Evolutionary conservation across 495 filamentous ascomycete species (phyloP).

Genomic region (Xylaria scruposa): DNA sequence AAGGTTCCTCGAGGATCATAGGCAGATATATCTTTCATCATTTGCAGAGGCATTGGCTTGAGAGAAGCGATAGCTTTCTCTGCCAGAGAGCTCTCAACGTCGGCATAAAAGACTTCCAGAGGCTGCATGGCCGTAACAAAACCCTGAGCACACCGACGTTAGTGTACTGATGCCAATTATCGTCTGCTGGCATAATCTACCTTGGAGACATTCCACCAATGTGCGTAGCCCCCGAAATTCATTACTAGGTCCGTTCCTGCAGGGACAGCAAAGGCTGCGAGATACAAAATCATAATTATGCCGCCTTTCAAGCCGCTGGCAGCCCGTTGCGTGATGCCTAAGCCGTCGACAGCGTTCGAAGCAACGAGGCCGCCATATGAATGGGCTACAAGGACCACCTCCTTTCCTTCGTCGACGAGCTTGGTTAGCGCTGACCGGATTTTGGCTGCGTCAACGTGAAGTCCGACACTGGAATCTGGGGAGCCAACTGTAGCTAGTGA

Average conservation of each 20-base stretch:
- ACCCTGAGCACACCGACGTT: constrained; percentile 14
- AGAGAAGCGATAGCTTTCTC: constrained; percentile 30
- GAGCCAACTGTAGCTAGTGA: constrained; percentile 46
- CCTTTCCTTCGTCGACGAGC: constrained; percentile 36
- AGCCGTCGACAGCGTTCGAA: constrained; percentile 42
- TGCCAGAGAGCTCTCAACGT: constrained; percentile 30
- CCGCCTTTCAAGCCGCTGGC: constrained; percentile 41
- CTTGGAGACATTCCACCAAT: constrained; percentile 12
- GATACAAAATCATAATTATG: constrained; percentile 47
- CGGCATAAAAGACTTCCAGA: constrained; percentile 39
- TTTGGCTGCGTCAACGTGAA: constrained; percentile 28
- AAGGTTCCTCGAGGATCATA: constrained; percentile 8
- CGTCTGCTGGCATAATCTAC: neutral
- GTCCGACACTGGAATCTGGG: constrained; percentile 28
- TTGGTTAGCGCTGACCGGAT: constrained; percentile 25
- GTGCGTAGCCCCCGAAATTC: neutral
- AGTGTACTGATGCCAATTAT: neutral
- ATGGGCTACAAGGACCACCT: constrained; percentile 49
- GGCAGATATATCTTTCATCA: neutral
- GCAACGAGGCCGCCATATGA: constrained; percentile 52
- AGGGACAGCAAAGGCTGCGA: constrained; percentile 41
- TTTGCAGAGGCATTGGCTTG: constrained; percentile 18
- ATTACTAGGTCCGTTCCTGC: neutral
- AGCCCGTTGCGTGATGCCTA: constrained; percentile 34
- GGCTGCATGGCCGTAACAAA: constrained; percentile 11